Evolutionary conservation across 2,329 filamentous ascomycete genomes (phyloP), one percentile per base, ranked within the genome.

Genomic region (Colletotrichum sp.): DNA sequence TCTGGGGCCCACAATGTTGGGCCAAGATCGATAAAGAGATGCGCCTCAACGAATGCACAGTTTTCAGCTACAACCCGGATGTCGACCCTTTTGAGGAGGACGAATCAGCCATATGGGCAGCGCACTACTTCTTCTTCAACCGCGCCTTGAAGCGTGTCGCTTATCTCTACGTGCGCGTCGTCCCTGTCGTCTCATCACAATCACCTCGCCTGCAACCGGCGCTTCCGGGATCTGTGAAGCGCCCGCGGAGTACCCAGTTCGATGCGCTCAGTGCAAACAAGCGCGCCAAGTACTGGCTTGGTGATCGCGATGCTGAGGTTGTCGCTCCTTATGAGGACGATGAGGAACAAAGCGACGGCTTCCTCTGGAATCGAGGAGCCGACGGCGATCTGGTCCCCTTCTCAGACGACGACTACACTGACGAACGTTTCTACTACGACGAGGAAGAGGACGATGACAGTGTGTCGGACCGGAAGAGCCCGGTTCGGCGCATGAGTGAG

Each of bases 61-160:
- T 96, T 77, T 99, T 98, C 84, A 94, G 94, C 72, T 99, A 98
- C 86, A 92, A 94, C 68, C 97, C 97, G 0, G 93, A 95, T 55
- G 95, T 96, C 77, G 96, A 98, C 81, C 95, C 96, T 0, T 98
- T 98, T 81, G 94, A 96, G 80, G 96, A 96, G 78, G 96, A 98
- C 77, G 96, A 98, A 82, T 95, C 95, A 77, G 94, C 96, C 12
- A 96, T 99, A 78, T 99, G 96, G 96, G 96, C 95, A 66, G 90
- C 96, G 78, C 96, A 99, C 84, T 98, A 98, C 85, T 98, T 99
- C 88, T 98, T 99, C 85, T 99, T 98, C 90, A 98, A 98, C 88
- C 96, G 96, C 81, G 89, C 93, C 30, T 91, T 94, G 82, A 99
- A 99, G 88, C 93, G 97, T 57, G 96, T 99, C 21, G 96, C 95